Evolutionary conservation across 371 early-diverging fungal species (phyloP).

Genomic region (Lichtheimia ornata): DNA sequence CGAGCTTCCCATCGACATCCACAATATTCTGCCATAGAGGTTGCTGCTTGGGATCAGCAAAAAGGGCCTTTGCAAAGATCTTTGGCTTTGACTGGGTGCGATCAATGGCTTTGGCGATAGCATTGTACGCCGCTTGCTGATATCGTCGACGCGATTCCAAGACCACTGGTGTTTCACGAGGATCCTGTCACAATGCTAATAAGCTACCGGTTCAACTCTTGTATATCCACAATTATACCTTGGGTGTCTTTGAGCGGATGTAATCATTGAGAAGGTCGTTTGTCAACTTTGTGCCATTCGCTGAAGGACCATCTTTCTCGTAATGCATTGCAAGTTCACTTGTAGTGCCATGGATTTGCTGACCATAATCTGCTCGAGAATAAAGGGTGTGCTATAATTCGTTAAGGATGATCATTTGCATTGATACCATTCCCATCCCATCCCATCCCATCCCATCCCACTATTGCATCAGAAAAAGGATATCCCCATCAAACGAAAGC

Average conservation of each 20-base stretch:
- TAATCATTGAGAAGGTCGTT: background rate
- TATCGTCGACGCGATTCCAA: constrained; percentile 23
- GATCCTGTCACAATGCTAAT: background rate
- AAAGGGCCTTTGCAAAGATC: constrained; percentile 49
- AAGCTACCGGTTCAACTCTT: too few relatives aligned
- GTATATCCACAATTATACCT: too few relatives aligned
- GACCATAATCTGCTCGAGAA: background rate
- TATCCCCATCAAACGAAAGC: constrained; percentile 47
- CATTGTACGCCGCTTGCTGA: constrained; percentile 67
- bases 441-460: too few relatives aligned
- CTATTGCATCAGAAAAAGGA: constrained; percentile 30
- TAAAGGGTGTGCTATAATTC: constrained; percentile 4
- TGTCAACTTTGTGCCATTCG: background rate
- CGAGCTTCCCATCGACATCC: constrained; percentile 26
- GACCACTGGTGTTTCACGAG: constrained; percentile 4
- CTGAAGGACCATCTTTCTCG: background rate
- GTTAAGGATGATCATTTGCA: background rate
- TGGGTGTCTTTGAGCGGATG: too few relatives aligned
- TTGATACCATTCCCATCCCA: background rate
- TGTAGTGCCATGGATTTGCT: background rate
- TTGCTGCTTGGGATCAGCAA: constrained; percentile 39
- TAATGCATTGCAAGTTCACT: background rate
- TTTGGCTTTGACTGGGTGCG: constrained; percentile 52
- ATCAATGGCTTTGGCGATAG: constrained; percentile 54
- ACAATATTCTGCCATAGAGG: constrained; percentile 60